Conservation (phyloP, 129 eudicot species). For the Centrapalus pauciflorus region DNA sequence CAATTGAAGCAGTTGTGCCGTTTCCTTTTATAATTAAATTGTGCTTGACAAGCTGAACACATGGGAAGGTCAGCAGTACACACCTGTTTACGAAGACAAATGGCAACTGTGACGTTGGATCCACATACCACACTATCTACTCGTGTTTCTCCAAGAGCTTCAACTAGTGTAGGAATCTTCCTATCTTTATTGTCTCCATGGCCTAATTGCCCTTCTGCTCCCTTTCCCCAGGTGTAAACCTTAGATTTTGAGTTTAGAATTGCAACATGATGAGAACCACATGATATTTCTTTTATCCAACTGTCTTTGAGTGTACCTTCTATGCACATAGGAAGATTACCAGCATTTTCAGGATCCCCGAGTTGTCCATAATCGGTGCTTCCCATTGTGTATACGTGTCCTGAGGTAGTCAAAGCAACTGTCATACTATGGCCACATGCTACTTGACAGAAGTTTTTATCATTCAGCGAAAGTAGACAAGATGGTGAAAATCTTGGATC, state of each 20-base stretch:
- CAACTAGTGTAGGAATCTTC: slow-evolving; percentile 53
- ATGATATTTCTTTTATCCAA: slow-evolving; percentile 55
- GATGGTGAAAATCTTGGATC: slow-evolving; percentile 44
- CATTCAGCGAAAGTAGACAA: slow-evolving; percentile 26
- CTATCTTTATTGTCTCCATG: slow-evolving; percentile 57
- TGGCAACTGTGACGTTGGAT: slow-evolving; percentile 54
- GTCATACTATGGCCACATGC: slow-evolving; percentile 71
- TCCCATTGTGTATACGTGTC: slow-evolving; percentile 71
- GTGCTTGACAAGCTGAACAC: slow-evolving; percentile 54
- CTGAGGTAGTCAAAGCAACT: slow-evolving; percentile 53
- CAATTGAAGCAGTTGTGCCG: slow-evolving; percentile 74
- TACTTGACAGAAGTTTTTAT: slow-evolving; percentile 47
- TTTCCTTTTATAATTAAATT: slow-evolving; percentile 49
- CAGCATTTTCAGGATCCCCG: slow-evolving; percentile 35
- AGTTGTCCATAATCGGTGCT: slow-evolving; percentile 46
- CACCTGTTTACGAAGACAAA: slow-evolving; percentile 46
- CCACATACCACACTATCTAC: slow-evolving; percentile 60
- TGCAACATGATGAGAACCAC: slow-evolving; percentile 73
- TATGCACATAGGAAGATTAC: slow-evolving; percentile 41
- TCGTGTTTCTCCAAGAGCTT: slow-evolving; percentile 44
- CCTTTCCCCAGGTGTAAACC: slow-evolving; percentile 84
- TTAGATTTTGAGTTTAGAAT: slow-evolving; percentile 48
- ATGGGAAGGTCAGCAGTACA: slow-evolving; percentile 38
- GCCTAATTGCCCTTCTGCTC: slow-evolving; percentile 66
- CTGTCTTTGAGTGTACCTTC: slow-evolving; percentile 43